These are phyloP conservation scores for Scedosporium aurantiacum DNA, from an alignment of 2,329 filamentous ascomycete species.

Conservation along the genomic window DNA sequence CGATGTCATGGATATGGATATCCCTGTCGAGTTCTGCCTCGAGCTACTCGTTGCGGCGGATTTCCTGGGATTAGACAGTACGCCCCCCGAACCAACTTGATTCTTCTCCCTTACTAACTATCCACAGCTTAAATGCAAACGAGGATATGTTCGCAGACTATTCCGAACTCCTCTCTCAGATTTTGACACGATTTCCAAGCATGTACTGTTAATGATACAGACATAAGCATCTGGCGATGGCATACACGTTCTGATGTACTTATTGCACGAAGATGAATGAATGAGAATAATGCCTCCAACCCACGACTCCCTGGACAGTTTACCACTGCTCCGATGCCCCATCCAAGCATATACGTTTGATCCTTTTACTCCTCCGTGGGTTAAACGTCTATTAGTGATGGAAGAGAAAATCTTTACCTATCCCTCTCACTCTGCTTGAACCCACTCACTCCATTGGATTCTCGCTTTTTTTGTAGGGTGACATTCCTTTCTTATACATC, in stretches of 20 bases:
- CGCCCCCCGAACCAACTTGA: constrained; percentile 22
- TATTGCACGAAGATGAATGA: too few relatives aligned
- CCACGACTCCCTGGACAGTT: too few relatives aligned
- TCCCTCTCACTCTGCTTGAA: constrained; percentile 42
- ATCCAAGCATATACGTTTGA: constrained; percentile 46
- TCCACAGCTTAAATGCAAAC: constrained; percentile 22
- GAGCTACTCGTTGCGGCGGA: constrained; percentile 70
- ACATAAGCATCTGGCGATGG: too few relatives aligned
- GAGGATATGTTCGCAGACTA: constrained; percentile 22
- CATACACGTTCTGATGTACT: too few relatives aligned
- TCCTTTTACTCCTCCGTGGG: constrained; percentile 35
- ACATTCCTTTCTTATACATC: constrained; percentile 17
- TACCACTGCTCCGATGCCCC: constrained; percentile 15
- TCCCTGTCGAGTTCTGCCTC: constrained; percentile 66
- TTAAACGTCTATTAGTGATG: constrained; percentile 44
- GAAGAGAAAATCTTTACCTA: constrained; percentile 29
- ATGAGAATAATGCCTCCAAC: too few relatives aligned
- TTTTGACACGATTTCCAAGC: too few relatives aligned
- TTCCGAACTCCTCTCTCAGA: background rate
- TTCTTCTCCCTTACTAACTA: constrained; percentile 19
- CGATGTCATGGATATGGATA: constrained; percentile 70
- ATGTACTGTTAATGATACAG: too few relatives aligned
- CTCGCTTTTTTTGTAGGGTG: constrained; percentile 37
- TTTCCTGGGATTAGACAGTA: constrained; percentile 51
- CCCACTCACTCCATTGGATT: constrained; percentile 29